Conservation (phyloP, 352 stramenopile genomes). For the Phytophthora chlamydospora region DNA sequence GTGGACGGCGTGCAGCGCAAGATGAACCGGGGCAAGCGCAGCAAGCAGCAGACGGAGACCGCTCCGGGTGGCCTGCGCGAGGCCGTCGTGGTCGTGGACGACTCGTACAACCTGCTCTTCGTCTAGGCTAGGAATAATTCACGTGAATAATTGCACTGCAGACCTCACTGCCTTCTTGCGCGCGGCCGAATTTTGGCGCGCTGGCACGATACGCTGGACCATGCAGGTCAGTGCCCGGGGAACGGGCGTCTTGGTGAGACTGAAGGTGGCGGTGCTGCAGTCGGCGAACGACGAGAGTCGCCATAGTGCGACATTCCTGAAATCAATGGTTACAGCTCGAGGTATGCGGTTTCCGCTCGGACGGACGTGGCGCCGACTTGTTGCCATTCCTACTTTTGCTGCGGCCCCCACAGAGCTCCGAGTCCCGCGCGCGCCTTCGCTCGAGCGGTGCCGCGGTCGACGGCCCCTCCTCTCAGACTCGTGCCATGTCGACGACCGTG, state of each 20-base stretch:
- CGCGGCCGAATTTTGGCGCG: slow-evolving; percentile 12
- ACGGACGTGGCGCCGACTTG: neutral
- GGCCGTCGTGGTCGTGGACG: slow-evolving; percentile 41
- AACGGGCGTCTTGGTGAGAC: slow-evolving; percentile 1
- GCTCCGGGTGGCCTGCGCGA: slow-evolving; percentile 11
- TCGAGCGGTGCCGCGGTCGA: slow-evolving; percentile 32
- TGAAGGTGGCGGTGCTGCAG: neutral
- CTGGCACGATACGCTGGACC: neutral
- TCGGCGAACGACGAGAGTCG: slow-evolving; percentile 15
- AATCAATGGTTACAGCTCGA: neutral
- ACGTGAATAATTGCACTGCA: neutral
- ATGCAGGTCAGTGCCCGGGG: neutral
- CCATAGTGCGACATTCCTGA: slow-evolving; percentile 6
- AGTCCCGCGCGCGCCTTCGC: slow-evolving; percentile 3
- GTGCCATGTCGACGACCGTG: slow-evolving; percentile 30
- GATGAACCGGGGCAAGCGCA: slow-evolving; percentile 41
- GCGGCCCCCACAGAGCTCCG: slow-evolving; percentile 1
- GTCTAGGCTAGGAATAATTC: slow-evolving; percentile 39
- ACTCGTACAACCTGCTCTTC: slow-evolving; percentile 57
- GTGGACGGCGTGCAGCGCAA: slow-evolving; percentile 53
- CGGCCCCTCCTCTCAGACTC: slow-evolving; percentile 8
- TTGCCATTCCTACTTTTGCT: slow-evolving; percentile 34
- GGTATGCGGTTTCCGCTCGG: too few species aligned
- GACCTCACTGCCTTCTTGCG: neutral
- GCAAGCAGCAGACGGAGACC: slow-evolving; percentile 17